Base-by-base conservation (phyloP, 2,329 filamentous ascomycete species). In the Apiospora kogelbergensis region DNA sequence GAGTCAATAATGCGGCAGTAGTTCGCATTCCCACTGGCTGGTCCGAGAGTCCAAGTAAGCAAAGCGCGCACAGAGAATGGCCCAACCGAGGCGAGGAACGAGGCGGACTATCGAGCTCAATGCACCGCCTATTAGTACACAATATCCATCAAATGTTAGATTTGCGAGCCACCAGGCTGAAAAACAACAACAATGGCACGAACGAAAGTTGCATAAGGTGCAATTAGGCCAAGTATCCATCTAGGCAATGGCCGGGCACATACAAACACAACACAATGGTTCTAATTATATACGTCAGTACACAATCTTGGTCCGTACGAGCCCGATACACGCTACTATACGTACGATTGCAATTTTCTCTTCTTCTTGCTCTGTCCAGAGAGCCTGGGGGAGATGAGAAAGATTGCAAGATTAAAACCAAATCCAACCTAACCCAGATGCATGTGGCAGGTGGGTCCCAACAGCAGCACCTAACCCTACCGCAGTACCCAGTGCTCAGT, bases 361-460 rank as follows among this genome's bases (percentile, higher is more conserved):
- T n/a, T 22, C 44, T 46, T 53, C 44, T 13, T 22, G 2, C 9
- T 24, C 45, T 24, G 48, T 33, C 48, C 48, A 13, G 45, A 57
- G 48, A 33, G 48, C 30, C 48, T 30, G 48, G 48, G 48, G 48
- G 48, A 57, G 48, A 57, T 57, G 48, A 57, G 48, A 57, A 26
- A 57, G 48, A 57, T 57, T 57, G 48, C 48, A 57, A 57, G 48
- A 57, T 57, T 57, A 57, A 33, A 57, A 30, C 26, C 15, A 26
- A 33, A 33, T 57, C 48, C 48, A 57, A 57, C 48, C 48, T 57
- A 57, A 57, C 48, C 48, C 48, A 57, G 48, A 57, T 57, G 48
- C 48, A 57, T 57, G 48, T 57, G 48, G 48, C 48, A 57, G 48
- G 48, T 57, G 48, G 48, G 15, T 30, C 26, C 26, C 48, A 33